A percentile compares a stretch with the other conserved stretches of the same genome.
These are phyloP conservation scores for Calophaca sinica DNA, from an alignment of 306 rosid species.

Conservation along the genomic window DNA sequence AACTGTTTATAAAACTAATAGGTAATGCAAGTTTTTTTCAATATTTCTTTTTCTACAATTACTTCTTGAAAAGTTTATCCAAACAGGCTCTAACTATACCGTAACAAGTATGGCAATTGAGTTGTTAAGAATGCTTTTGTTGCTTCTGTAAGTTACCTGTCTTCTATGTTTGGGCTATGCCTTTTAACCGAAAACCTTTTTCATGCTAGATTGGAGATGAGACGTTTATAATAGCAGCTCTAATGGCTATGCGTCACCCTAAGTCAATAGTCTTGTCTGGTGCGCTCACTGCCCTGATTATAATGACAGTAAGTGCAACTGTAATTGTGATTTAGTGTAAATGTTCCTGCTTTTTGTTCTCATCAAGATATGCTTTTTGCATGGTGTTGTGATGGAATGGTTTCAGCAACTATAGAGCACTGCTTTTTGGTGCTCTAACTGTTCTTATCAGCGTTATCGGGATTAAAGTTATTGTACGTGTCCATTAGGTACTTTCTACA, in stretches of 20 bases:
- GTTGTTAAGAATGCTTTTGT: constrained; percentile 37
- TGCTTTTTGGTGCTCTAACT: constrained; percentile 40
- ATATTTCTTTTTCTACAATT: not conserved
- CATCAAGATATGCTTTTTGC: constrained; percentile 40
- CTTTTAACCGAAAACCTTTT: constrained; percentile 47
- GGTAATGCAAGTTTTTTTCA: not conserved
- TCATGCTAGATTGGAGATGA: constrained; percentile 95
- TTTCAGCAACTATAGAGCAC: constrained; percentile 45
- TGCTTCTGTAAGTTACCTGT: constrained; percentile 16
- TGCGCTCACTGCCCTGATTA: constrained; percentile 84
- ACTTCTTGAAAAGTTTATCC: not conserved
- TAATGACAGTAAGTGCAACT: constrained; percentile 81
- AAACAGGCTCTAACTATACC: constrained; percentile 4
- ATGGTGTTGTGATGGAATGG: constrained; percentile 34
- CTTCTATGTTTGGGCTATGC: constrained; percentile 23
- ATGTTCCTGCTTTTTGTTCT: constrained; percentile 31
- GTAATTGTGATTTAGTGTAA: not conserved
- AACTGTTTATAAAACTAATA: not conserved
- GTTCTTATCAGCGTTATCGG: constrained; percentile 38
- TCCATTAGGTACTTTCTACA: constrained; percentile 89
- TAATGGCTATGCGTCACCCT: constrained; percentile 99
- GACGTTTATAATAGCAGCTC: constrained; percentile 98
- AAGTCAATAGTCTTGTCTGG: constrained; percentile 95
- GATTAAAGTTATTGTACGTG: constrained; percentile 50
- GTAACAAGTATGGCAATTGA: constrained; percentile 7